Conservation (phyloP, 2,329 filamentous ascomycete genomes). For the Neospermospora avenae region DNA sequence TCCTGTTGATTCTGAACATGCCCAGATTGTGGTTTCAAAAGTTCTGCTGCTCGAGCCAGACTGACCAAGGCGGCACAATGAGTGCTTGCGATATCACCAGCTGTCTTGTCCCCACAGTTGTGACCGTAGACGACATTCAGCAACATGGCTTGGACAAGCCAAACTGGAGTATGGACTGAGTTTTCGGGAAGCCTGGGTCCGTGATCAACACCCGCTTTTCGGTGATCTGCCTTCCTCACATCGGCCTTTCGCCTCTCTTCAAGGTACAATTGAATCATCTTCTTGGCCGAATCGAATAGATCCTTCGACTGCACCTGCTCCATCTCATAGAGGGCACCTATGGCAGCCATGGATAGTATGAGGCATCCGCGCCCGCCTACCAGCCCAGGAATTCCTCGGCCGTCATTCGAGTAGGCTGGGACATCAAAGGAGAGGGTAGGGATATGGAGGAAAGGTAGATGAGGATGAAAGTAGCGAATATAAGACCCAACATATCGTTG, state of each 20-base stretch:
- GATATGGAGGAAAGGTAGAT: conserved; percentile 91
- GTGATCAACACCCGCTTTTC: conserved; percentile 49
- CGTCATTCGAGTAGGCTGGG: conserved; percentile 62
- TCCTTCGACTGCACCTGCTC: conserved; percentile 77
- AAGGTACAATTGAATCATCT: conserved; percentile 89
- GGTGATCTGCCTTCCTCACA: conserved; percentile 61
- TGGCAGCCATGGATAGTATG: conserved; percentile 82
- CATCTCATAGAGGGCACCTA: conserved; percentile 80
- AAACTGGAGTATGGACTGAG: conserved; percentile 75
- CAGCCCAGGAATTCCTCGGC: conserved; percentile 54
- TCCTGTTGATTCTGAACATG: conserved; percentile 37
- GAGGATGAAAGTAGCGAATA: conserved; percentile 88
- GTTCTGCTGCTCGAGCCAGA: conserved; percentile 82
- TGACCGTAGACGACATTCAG: conserved; percentile 95
- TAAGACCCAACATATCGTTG: conserved; percentile 90
- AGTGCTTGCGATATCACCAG: conserved; percentile 86
- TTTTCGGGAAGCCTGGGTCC: conserved; percentile 51
- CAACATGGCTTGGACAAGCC: conserved; percentile 96
- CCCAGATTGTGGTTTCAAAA: conserved; percentile 50
- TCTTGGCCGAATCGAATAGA: conserved; percentile 89
- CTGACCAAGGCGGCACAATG: conserved; percentile 90
- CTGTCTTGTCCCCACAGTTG: conserved; percentile 87
- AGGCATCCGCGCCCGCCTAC: conserved; percentile 81
- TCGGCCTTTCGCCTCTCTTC: conserved; percentile 88
- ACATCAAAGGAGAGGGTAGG: conserved; percentile 89